A percentile compares a stretch with the other conserved stretches of the same genome.
Evolutionary conservation across 495 filamentous ascomycete species (phyloP).

Genomic region (Lophiotrema nucula): DNA sequence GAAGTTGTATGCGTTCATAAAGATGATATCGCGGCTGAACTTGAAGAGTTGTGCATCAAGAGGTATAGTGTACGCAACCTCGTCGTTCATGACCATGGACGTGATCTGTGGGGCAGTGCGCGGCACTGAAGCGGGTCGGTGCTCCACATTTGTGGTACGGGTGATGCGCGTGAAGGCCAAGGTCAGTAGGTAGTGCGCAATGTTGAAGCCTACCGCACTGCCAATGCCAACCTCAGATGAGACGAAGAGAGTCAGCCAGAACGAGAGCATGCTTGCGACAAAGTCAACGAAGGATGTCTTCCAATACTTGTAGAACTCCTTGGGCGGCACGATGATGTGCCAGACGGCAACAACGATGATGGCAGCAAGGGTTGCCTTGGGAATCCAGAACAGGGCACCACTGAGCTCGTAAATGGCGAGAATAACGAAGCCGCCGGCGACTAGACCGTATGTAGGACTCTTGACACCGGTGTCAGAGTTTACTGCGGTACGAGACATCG

Average conservation of each 20-base stretch:
- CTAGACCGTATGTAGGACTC: constrained; percentile 84
- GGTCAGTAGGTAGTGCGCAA: constrained; percentile 41
- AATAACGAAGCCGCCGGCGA: constrained; percentile 85
- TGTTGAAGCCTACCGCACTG: constrained; percentile 60
- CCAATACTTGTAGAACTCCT: constrained; percentile 94
- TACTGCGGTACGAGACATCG: constrained; percentile 95
- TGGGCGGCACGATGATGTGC: constrained; percentile 87
- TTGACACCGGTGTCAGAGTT: constrained; percentile 95
- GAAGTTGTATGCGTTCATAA: constrained; percentile 46
- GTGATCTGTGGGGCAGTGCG: neutral
- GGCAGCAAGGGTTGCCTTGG: constrained; percentile 74
- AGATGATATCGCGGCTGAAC: constrained; percentile 1
- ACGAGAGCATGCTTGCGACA: constrained; percentile 87
- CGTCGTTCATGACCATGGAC: neutral
- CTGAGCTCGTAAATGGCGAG: constrained; percentile 88
- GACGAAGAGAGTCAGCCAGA: constrained; percentile 81
- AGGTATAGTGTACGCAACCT: neutral
- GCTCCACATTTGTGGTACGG: constrained; percentile 28
- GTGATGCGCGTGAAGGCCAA: constrained; percentile 48
- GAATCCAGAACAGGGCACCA: constrained; percentile 91
- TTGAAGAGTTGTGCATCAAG: constrained; percentile 14
- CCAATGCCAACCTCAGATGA: constrained; percentile 92
- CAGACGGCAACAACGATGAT: constrained; percentile 97
- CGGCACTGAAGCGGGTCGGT: neutral
- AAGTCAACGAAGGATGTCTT: constrained; percentile 83